phyloP scores from a whole-genome alignment of 2,329 filamentous ascomycete species.

The Pseudocercospora fijiensis region DNA sequence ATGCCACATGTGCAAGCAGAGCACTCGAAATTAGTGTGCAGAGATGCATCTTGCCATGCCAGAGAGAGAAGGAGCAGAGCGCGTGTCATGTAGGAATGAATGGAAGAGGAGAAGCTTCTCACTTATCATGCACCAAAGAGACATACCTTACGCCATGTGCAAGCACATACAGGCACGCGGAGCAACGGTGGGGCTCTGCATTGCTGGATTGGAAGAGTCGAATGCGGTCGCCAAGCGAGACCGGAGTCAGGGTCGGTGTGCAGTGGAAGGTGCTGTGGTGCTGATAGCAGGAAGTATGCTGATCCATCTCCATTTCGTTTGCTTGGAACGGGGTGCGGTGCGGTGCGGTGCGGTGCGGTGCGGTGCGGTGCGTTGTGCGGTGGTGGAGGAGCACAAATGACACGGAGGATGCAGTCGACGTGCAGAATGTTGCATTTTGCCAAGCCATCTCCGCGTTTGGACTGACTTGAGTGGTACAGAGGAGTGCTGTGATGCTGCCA shows the following conservation, averaged over 20 bases:
- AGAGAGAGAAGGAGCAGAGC: no score
- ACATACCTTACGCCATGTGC: neutral
- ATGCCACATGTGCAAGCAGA: slow-evolving; percentile 3
- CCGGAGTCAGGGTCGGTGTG: neutral
- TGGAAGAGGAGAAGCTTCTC: neutral
- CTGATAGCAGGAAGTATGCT: slow-evolving; percentile 1
- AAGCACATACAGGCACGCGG: slow-evolving; percentile 2
- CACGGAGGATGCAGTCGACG: neutral
- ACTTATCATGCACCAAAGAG: neutral
- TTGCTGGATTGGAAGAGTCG: neutral
- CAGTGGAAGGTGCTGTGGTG: slow-evolving; percentile 4
- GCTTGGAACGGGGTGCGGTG: slow-evolving; percentile 6
- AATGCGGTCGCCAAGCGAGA: neutral
- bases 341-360: no score
- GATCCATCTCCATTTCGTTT: slow-evolving; percentile 14
- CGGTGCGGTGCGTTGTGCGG: no score
- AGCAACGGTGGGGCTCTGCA: neutral
- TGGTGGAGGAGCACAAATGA: slow-evolving; percentile 2
- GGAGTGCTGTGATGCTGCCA: no score
- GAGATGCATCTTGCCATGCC: slow-evolving; percentile 12
- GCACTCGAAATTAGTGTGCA: neutral
- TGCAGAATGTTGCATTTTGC: slow-evolving; percentile 5
- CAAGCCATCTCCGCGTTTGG: slow-evolving; percentile 1
- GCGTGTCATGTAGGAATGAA: no score
- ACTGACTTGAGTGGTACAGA: neutral